A percentile compares a stretch with the other conserved stretches of the same genome.
phyloP scores from a whole-genome alignment of 148 eudicot genomes.

The Dianthus caryophyllus region DNA sequence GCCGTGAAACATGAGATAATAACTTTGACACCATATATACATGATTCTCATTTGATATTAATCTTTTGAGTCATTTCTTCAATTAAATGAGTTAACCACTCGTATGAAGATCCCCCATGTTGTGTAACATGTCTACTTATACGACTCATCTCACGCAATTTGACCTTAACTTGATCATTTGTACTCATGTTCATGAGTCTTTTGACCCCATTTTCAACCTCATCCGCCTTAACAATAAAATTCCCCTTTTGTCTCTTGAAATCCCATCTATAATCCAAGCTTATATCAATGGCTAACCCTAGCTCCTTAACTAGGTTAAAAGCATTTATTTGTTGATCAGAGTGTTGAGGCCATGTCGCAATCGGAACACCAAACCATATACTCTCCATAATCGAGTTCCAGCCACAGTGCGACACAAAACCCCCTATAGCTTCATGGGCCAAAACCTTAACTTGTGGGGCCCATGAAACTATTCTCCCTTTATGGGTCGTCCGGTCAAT shows the following conservation, averaged over 20 bases:
- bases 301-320: conserved; percentile 35
- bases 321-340: conserved; percentile 44
- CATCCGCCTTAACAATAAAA: conserved; percentile 19
- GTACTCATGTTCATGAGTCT: conserved; percentile 21
- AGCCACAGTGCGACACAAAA: conserved; percentile 50
- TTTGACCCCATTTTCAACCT: conserved; percentile 28
- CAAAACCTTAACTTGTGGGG: conserved; percentile 33
- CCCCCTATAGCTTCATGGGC: conserved; percentile 35
- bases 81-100: conserved; percentile 12
- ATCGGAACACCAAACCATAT: conserved; percentile 37
- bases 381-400: too few relatives aligned
- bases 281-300: conserved; percentile 34
- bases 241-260: background rate
- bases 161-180: conserved; percentile 10
- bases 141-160: conserved; percentile 16
- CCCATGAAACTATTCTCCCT: conserved; percentile 41
- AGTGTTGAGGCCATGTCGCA: conserved; percentile 39
- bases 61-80: background rate
- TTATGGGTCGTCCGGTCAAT: conserved; percentile 25
- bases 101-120: conserved; percentile 31
- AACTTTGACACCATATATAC: too few relatives aligned
- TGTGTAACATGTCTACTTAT: conserved; percentile 20
- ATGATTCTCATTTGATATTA: background rate
- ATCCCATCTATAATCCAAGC: conserved; percentile 26
- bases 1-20: too few relatives aligned